Evolutionary conservation across 2,329 filamentous ascomycete genomes (phyloP), one percentile per base, ranked within the genome.

Genomic region (Thelonectria rubi): DNA sequence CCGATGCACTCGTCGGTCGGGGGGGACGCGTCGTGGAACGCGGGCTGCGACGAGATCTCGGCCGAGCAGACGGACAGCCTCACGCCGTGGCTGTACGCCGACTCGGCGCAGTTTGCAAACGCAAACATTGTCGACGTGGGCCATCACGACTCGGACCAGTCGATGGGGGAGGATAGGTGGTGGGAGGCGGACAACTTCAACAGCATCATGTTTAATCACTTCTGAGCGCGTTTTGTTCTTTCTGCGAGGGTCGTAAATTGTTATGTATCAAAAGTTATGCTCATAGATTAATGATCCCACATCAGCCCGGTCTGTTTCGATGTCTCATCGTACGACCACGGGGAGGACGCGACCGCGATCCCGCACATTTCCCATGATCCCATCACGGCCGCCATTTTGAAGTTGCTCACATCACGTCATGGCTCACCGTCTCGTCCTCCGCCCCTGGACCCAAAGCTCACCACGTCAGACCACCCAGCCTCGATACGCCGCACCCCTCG

Each of bases 71-170:
- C 69, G 0, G 78, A 79, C 55, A 77, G 65, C 32, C 64, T 80
- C 18, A 79, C 77, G 0, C 78, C 78, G 0, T 80, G 78, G 78
- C 69, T 80, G 15, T 80, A 80, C 48, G 78, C 78, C 1, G 78
- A 80, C 55, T 74, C 77, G 0, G 76, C 75, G 10, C 78, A 80
- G 61, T 74, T 80, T 40, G 68, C 75, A 9, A 75, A 74, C 48
- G 68, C 75, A 9, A 75, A 74, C 48, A 73, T 79, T 17, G 77
- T 72, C 3, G 77, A 78, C 40, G 72, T 79, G 61, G 74, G 73
- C 1, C 74, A 72, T 18, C 65, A 73, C 5, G 71, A 77, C 37
- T 66, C 75, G 5, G 71, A 74, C 37, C 66, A 71, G 2, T 34
- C 62, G 4, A 59, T 68, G 10, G 69, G 63, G 37, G 69, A 70